These are phyloP conservation scores for Heracleum sosnowskyi DNA, from an alignment of 129 eudicot genomes.

Conservation along the genomic window DNA sequence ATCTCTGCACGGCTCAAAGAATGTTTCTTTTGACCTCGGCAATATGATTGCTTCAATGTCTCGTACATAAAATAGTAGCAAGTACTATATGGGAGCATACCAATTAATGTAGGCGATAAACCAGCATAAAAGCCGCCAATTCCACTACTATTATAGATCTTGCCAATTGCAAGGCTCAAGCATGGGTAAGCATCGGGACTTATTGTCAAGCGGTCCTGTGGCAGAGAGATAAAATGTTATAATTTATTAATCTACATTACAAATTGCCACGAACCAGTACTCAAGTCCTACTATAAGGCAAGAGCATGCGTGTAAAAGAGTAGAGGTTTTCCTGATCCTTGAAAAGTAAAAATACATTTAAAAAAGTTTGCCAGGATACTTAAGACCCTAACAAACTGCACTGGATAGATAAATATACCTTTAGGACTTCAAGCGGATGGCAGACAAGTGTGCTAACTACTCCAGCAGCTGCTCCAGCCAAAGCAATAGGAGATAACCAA, in stretches of 20 bases:
- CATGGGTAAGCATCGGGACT: constrained; percentile 76
- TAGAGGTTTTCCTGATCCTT: background rate
- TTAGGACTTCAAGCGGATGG: constrained; percentile 95
- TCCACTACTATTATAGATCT: constrained; percentile 69
- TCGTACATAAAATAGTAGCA: constrained; percentile 98
- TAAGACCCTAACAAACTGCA: constrained; percentile 4
- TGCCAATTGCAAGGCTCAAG: constrained; percentile 54
- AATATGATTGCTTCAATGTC: constrained; percentile 69
- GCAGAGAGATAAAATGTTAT: background rate
- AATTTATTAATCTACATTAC: background rate
- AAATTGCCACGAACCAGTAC: background rate
- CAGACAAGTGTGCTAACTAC: constrained; percentile 80
- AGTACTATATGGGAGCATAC: constrained; percentile 96
- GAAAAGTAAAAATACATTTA: too few relatives aligned
- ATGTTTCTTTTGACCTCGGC: constrained; percentile 61
- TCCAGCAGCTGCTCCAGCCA: constrained; percentile 98
- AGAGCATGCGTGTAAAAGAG: background rate
- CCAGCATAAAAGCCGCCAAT: constrained; percentile 75
- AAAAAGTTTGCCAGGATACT: background rate
- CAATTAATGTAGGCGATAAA: constrained; percentile 74
- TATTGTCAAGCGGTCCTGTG: constrained; percentile 84
- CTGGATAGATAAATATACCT: constrained; percentile 33
- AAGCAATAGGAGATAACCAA: constrained; percentile 90
- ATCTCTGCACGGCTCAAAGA: constrained; percentile 72
- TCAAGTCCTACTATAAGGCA: background rate